phyloP scores from a whole-genome alignment of 257 asterid species.

The Solanum neorickii region DNA sequence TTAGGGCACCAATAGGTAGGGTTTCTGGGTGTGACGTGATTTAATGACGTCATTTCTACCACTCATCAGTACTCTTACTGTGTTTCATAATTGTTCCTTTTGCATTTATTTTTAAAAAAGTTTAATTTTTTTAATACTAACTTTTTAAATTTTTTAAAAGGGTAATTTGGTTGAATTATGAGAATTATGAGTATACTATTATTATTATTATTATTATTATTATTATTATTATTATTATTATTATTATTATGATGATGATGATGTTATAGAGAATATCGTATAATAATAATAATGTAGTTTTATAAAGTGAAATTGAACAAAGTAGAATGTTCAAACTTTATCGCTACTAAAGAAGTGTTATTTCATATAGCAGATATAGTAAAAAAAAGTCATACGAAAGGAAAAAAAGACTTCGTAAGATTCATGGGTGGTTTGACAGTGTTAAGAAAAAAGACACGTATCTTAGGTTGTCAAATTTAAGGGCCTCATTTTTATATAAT shows the following conservation, averaged over 20 bases:
- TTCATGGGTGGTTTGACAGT: too few relatives aligned
- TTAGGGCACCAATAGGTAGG: slow-evolving; percentile 16
- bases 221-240: too few relatives aligned
- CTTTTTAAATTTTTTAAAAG: not conserved
- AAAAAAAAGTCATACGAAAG: too few relatives aligned
- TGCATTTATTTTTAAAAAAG: not conserved
- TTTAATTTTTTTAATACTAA: too few relatives aligned
- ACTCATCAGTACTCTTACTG: not conserved
- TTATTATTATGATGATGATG: too few relatives aligned
- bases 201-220: too few relatives aligned
- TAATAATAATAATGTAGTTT: not conserved
- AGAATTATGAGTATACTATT: not conserved
- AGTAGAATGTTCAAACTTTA: too few relatives aligned
- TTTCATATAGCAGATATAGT: too few relatives aligned
- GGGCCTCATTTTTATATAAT: too few relatives aligned
- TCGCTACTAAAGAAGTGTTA: too few relatives aligned
- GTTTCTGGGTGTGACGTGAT: slow-evolving; percentile 5
- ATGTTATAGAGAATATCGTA: not conserved
- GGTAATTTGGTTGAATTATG: not conserved
- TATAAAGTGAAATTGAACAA: too few relatives aligned
- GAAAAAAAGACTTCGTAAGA: not conserved
- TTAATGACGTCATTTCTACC: slow-evolving; percentile 2
- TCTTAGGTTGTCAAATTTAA: accelerated
- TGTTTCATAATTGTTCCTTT: slow-evolving; percentile 5
- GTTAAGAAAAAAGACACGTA: too few relatives aligned